Conservation (phyloP, 345 rosid genomes). For the Salix viminalis region DNA sequence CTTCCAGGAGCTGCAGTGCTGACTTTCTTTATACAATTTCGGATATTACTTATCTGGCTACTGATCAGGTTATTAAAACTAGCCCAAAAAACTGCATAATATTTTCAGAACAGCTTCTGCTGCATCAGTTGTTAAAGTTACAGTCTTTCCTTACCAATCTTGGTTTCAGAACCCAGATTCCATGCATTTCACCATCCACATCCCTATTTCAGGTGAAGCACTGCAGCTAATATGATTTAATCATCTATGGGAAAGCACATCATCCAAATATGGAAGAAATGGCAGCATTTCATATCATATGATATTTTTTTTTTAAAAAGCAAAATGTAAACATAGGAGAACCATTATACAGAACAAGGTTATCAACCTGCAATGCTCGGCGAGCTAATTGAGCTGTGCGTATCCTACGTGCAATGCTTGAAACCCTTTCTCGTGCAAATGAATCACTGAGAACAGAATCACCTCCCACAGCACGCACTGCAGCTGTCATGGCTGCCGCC, state of each 20-base stretch:
- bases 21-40: neutral
- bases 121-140: neutral
- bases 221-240: neutral
- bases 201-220: neutral
- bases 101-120: conserved; percentile 5
- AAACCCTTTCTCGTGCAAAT: conserved; percentile 97
- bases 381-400: conserved; percentile 82
- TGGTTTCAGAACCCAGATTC: neutral
- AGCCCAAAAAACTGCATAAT: neutral
- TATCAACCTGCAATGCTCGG: conserved; percentile 78
- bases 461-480: conserved; percentile 99
- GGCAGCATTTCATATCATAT: neutral
- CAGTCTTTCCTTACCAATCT: neutral
- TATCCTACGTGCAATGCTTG: conserved; percentile 94
- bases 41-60: neutral
- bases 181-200: neutral
- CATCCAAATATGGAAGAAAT: neutral
- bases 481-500: conserved; percentile 99
- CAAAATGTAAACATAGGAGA: neutral
- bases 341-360: neutral
- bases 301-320: neutral
- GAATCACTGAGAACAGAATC: conserved; percentile 99
- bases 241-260: neutral
- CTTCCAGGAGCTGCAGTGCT: neutral
- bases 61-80: neutral